Evolutionary conservation across 495 filamentous ascomycete genomes (phyloP), one percentile per base, ranked within the genome.

Genomic region (Talaromyces nanjingensis): DNA sequence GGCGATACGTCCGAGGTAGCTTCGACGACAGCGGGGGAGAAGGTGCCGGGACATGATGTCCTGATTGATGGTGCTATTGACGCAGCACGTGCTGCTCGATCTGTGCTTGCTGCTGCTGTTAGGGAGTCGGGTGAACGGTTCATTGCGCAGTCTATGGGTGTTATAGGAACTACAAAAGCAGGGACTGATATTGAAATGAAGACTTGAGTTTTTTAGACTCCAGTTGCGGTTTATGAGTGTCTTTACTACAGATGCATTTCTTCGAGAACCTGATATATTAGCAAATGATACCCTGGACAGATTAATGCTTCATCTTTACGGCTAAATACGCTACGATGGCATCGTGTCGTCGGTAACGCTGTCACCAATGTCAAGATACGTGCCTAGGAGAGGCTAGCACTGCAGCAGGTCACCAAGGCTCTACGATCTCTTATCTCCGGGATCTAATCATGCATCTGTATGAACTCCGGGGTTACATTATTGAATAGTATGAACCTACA

Each of bases 61-160:
- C 72, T 90, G 64, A 75, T 87, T 31, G 86, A 89, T 66, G 81
- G 79, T 34, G 87, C 87, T 42, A 83, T 88, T 6, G 80, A 87
- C 74, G 86, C 87, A 31, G 87, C 87, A 58, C 70, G 78, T 18
- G 82, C 82, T 12, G 79, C 83, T 16, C 76, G 86, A 67, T 71
- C 77, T 27, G 87, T 90, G 31, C 74, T 89, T 53, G 76, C 77
- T 47, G 83, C 84, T 47, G 83, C 82, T 68, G 73, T 87, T n/a
- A 79, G 72, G 57, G 84, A 88, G 68, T 79, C 79, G 33, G 74
- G 79, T 1, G 72, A 78, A 66, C 68, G 69, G 47, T 71, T 71
- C 47, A 62, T 73, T 53, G 70, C 58, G 22, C 53, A 64, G 25
- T 39, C 27, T 20, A 42, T 59, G 22, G 53, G 53, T 14, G 45